phyloP scores from a whole-genome alignment of 257 asterid genomes.

The Nicotiana tomentosiformis region DNA sequence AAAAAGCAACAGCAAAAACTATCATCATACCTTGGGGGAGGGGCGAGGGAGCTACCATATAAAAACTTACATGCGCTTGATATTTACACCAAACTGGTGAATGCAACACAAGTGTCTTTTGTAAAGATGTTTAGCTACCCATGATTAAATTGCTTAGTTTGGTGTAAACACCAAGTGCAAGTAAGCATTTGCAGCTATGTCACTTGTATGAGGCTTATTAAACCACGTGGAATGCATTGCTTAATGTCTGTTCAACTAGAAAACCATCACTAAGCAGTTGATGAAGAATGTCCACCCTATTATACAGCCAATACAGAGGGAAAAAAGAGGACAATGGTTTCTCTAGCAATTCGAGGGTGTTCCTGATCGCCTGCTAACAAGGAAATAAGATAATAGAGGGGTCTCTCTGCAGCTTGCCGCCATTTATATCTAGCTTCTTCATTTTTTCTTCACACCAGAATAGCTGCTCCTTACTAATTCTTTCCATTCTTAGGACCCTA shows the following conservation, averaged over 20 bases:
- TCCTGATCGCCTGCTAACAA: slow-evolving; percentile 19
- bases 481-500: slow-evolving; percentile 58
- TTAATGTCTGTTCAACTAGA: background rate
- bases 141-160: too few relatives aligned
- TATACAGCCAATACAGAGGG: background rate
- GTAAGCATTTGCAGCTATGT: too few relatives aligned
- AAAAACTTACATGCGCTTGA: too few relatives aligned
- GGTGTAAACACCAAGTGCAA: too few relatives aligned
- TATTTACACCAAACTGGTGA: too few relatives aligned
- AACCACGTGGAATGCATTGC: background rate
- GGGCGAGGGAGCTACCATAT: too few relatives aligned
- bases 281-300: background rate
- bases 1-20: background rate
- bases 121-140: too few relatives aligned
- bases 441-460: slow-evolving; percentile 89
- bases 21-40: background rate
- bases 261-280: background rate
- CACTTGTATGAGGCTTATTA: background rate
- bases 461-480: slow-evolving; percentile 58
- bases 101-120: too few relatives aligned
- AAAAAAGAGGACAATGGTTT: background rate
- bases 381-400: slow-evolving; percentile 79
- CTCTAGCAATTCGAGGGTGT: background rate
- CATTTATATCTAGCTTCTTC: slow-evolving; percentile 51
- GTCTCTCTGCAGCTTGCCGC: slow-evolving; percentile 75